Percentiles rank a stretch among this genome's conserved stretches.
These are phyloP conservation scores for Pseudogymnoascus sp. DNA, from an alignment of 2,329 filamentous ascomycete species.

Conservation along the genomic window DNA sequence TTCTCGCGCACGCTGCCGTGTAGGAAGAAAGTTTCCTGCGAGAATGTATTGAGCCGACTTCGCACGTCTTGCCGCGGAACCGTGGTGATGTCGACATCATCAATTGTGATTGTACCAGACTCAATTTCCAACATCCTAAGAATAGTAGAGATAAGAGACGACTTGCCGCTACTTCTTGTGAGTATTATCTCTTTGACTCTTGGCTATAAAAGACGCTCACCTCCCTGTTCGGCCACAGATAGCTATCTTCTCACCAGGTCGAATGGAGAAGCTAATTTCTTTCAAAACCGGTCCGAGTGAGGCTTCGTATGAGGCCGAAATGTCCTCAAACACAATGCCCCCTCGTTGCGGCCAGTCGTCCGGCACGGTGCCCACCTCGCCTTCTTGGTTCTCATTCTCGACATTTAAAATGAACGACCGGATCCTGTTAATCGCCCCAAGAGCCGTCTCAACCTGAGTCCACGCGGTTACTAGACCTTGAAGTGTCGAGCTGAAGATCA, in stretches of 20 bases:
- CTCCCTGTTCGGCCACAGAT: conserved; percentile 29
- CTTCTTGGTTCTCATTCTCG: background rate
- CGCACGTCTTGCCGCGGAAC: conserved; percentile 87
- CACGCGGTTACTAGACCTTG: conserved; percentile 11
- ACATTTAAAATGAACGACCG: background rate
- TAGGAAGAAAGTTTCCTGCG: conserved; percentile 87
- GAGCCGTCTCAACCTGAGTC: background rate
- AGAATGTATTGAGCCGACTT: conserved; percentile 86
- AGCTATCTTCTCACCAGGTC: conserved; percentile 27
- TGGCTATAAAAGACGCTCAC: conserved; percentile 27
- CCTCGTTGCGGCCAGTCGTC: conserved; percentile 26
- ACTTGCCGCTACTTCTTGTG: conserved; percentile 61
- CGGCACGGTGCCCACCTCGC: background rate
- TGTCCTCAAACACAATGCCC: conserved; percentile 21
- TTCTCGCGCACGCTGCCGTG: conserved; percentile 82
- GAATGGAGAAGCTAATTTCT: conserved; percentile 30
- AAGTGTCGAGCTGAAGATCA: conserved; percentile 14
- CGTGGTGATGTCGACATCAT: conserved; percentile 73
- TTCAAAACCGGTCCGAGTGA: conserved; percentile 43
- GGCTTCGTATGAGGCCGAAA: conserved; percentile 33
- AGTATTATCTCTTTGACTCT: background rate
- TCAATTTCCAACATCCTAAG: conserved; percentile 88
- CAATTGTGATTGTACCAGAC: conserved; percentile 74
- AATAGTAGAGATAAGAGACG: conserved; percentile 77
- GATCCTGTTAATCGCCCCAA: background rate